Evolutionary conservation across 1,284 basidiomycete genomes (phyloP).

Genomic region (Heterobasidion annosum): DNA sequence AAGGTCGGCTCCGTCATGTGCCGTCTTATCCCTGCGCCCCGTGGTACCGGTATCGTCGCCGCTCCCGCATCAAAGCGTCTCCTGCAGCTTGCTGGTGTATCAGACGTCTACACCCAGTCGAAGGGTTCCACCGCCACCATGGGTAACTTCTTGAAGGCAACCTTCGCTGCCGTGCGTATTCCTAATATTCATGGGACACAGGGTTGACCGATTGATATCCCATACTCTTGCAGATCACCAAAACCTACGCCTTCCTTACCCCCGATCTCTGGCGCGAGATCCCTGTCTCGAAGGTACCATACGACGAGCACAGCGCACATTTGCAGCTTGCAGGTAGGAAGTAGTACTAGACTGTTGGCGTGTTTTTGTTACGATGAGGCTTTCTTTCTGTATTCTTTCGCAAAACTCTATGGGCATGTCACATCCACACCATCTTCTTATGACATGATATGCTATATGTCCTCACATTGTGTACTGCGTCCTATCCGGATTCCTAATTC

Average conservation of each 20-base stretch:
- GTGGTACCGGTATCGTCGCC: slow-evolving; percentile 99
- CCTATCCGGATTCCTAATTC: too few species aligned
- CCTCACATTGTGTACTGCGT: too few species aligned
- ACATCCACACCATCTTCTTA: background rate
- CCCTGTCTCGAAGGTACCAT: slow-evolving; percentile 81
- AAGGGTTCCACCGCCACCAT: slow-evolving; percentile 98
- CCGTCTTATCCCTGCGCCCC: slow-evolving; percentile 96
- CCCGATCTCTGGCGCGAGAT: slow-evolving; percentile 98
- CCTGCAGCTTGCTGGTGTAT: slow-evolving; percentile 94
- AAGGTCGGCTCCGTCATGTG: slow-evolving; percentile 99
- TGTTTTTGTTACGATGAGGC: background rate
- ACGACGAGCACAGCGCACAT: slow-evolving; percentile 91
- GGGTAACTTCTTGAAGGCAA: slow-evolving; percentile 99
- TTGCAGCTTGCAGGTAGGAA: slow-evolving; percentile 82
- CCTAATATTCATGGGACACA: background rate
- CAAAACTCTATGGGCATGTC: slow-evolving; percentile 1
- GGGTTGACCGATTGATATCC: slow-evolving; percentile 1
- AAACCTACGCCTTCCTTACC: slow-evolving; percentile 96
- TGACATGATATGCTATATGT: slow-evolving; percentile 4
- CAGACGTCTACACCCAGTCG: slow-evolving; percentile 94
- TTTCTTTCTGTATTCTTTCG: background rate
- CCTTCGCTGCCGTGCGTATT: slow-evolving; percentile 81
- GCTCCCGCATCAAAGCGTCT: slow-evolving; percentile 96
- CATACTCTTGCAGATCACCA: slow-evolving; percentile 66
- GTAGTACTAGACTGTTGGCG: slow-evolving; percentile 52